Conservation (phyloP, 1,284 basidiomycete genomes). For the Irpex lacteus region DNA sequence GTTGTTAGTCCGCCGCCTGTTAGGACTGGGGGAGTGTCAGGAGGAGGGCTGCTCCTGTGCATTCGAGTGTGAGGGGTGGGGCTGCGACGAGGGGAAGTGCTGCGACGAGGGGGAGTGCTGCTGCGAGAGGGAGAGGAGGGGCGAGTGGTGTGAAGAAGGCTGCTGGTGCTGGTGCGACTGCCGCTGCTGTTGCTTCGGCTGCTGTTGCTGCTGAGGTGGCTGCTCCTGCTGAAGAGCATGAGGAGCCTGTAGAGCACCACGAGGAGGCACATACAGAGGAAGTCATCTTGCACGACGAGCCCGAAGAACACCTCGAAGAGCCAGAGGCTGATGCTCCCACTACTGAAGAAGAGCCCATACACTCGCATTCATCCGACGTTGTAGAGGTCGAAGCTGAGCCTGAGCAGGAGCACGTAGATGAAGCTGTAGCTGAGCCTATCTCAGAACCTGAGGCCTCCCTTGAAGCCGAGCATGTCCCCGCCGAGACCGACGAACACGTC, state of each 20-base stretch:
- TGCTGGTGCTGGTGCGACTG: conserved; percentile 5
- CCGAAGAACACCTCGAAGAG: conserved; percentile 7
- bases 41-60: conserved; percentile 23
- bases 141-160: conserved; percentile 11
- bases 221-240: conserved; percentile 5
- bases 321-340: no score
- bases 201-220: neutral
- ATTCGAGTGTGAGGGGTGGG: conserved; percentile 19
- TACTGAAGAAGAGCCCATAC: neutral
- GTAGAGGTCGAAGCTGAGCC: neutral
- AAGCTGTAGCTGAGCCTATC: neutral
- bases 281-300: neutral
- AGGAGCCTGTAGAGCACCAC: neutral
- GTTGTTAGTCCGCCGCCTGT: conserved; percentile 13
- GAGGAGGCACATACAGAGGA: neutral
- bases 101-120: conserved; percentile 17
- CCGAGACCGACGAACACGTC: neutral
- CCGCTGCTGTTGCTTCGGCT: conserved; percentile 4
- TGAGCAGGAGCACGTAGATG: neutral
- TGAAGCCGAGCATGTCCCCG: neutral
- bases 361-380: neutral
- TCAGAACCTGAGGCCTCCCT: neutral
- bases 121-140: conserved; percentile 5
- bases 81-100: conserved; percentile 21
- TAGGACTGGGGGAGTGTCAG: conserved; percentile 18